Evolutionary conservation across 345 rosid genomes (phyloP), one percentile per base, ranked within the genome.

Genomic region (Durio zibethinus): DNA sequence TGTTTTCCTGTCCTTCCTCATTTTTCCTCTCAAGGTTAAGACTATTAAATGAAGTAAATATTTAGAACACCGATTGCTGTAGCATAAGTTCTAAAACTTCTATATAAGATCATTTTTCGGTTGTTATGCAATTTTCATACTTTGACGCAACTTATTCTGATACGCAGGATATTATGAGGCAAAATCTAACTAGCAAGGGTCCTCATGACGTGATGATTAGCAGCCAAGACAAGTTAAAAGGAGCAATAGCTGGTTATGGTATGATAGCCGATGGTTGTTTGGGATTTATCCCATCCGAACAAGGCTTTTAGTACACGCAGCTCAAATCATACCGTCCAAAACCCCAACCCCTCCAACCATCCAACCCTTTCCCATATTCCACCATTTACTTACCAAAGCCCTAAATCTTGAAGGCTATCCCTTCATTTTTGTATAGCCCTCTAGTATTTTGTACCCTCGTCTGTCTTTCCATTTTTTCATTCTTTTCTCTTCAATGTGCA

Each of bases 151-250:
- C 74, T 10, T 64, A 21, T 47, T 33, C 45, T 62, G 48, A 63
- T 33, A 4, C 43, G 40, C 83, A 86, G 89, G 83, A 77, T 48
- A 7, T 62, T 48, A 20, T 23, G 27, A 76, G 68, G 76, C 78
- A 77, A 75, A 66, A 40, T 52, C 60, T 45, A 8, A 56, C n/a
- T 8, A 31, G 16, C 25, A 73, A 67, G 59, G 50, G 20, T 62
- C 71, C 72, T 25, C 70, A 47, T 25, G 53, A 63, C 47, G 75
- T 82, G 79, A 70, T 76, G 25, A 72, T 10, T 64, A 14, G 81
- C 76, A 54, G 50, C 77, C 80, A 59, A 70, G 84, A 77, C 21
- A 40, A 63, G 43, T 62, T 43, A 66, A 72, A 36, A 50, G 67
- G 75, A 72, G 43, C 61, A 2, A 57, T 45, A 29, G 36, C 7